Evolutionary conservation across 2,329 filamentous ascomycete species (phyloP), one percentile per base, ranked within the genome.

Genomic region (Claviceps monticola): DNA sequence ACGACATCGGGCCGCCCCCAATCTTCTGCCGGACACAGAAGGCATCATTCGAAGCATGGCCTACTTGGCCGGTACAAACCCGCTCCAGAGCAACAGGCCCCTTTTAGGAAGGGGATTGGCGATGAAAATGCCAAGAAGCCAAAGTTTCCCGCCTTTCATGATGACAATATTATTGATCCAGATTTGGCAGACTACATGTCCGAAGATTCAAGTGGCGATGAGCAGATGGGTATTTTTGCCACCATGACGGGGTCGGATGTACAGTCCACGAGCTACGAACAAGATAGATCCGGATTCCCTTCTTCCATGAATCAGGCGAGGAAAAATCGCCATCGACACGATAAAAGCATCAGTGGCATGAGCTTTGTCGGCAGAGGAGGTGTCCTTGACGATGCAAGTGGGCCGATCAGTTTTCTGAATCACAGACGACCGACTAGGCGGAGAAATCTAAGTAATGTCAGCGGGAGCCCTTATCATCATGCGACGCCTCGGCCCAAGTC

Each of bases 91-190:
- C 88, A 96, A 55, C 79, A 87, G 53, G 91, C 88, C 0, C 93
- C 93, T 0, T 97, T 97, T 58, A 88, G 89, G 51, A 85, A 84
- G 53, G 75, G 82, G 11, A 72, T 75, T 17, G 81, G 73, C 9
- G 80, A 94, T 50, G 84, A 89, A 53, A 70, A 75, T 47, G 71
- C 75, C 4, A 80, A 77, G 56, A 84, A 82, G 56, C 72, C 80
- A 7, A 80, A 82, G 43, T 76, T 95, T 38, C 84, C 90, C 16
- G 89, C 89, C n/a, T 97, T 98, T 60, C 93, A 98, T 64, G 89
- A 93, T 62, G 93, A 98, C 71, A 97, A 93, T 62, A 95, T 98
- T 59, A 97, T 98, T 59, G 93, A 98, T 63, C 93, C 93, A 1
- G 93, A 98, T 61, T 73, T 98, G 51, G 91, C 90, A 5, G 86